Evolutionary conservation across 2,329 filamentous ascomycete species (phyloP).

Genomic region (Shiraia bambusicola): DNA sequence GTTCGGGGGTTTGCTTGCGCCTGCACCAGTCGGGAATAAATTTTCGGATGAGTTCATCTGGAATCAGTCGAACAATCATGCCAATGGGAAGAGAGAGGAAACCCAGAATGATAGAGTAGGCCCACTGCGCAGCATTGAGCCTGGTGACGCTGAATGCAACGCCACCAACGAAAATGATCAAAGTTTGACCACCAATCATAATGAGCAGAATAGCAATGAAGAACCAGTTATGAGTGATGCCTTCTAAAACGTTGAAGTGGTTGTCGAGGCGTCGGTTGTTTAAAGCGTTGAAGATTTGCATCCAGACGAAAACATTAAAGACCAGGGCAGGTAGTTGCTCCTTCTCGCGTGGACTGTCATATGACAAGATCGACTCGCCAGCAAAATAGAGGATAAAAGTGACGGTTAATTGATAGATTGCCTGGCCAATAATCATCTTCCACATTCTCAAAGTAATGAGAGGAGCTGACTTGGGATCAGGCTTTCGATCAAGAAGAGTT

Average conservation of each 20-base stretch:
- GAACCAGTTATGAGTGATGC: conserved; percentile 80
- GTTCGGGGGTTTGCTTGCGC: conserved; percentile 45
- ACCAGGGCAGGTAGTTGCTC: conserved; percentile 72
- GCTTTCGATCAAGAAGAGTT: conserved; percentile 77
- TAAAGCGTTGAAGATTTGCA: conserved; percentile 98
- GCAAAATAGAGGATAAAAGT: conserved; percentile 84
- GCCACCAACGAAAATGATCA: conserved; percentile 88
- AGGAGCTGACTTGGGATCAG: conserved; percentile 70
- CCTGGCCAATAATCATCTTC: conserved; percentile 98
- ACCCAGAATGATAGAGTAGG: conserved; percentile 79
- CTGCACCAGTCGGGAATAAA: conserved; percentile 48
- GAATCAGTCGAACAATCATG: conserved; percentile 76
- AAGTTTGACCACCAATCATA: conserved; percentile 85
- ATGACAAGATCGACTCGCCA: conserved; percentile 61
- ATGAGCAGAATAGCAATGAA: conserved; percentile 82
- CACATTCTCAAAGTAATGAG: conserved; percentile 88
- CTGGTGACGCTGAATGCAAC: conserved; percentile 73
- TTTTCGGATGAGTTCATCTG: conserved; percentile 63
- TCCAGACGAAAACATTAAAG: conserved; percentile 99
- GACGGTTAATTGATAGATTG: conserved; percentile 79
- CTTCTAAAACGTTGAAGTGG: conserved; percentile 92
- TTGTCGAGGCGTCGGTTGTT: conserved; percentile 97
- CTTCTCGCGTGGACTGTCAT: conserved; percentile 50
- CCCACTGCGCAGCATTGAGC: conserved; percentile 79
- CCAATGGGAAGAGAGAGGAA: conserved; percentile 84